phyloP scores from a whole-genome alignment of 208 protist genomes.

The Crithidia thermophila region DNA sequence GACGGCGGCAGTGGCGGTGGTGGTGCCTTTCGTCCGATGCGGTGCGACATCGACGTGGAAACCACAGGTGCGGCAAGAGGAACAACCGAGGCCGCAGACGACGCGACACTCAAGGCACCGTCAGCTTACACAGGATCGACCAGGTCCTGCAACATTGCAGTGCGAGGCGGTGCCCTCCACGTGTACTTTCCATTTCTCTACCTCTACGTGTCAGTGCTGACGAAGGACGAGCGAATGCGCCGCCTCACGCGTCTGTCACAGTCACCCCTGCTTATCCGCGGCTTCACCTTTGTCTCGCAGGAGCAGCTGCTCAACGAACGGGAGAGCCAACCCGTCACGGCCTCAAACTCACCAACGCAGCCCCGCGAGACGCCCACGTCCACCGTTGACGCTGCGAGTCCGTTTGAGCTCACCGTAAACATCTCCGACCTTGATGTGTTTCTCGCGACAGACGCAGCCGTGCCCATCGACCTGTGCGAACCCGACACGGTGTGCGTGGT shows the following conservation, averaged over 20 bases:
- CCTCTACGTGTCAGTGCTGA: conserved; percentile 1
- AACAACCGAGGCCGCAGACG: background rate
- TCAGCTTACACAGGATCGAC: background rate
- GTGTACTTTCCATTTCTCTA: conserved; percentile 33
- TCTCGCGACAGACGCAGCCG: conserved; percentile 23
- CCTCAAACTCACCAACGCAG: background rate
- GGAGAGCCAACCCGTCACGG: background rate
- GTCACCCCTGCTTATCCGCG: conserved; percentile 21
- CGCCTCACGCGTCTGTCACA: conserved; percentile 12
- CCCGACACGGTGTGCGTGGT: conserved; percentile 10
- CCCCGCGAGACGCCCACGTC: background rate
- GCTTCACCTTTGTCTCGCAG: conserved; percentile 5
- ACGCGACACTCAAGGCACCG: background rate
- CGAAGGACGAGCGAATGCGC: conserved; percentile 11
- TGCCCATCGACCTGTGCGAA: conserved; percentile 27
- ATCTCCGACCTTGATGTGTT: conserved; percentile 21
- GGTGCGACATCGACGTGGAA: conserved; percentile 4
- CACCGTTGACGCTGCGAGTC: background rate
- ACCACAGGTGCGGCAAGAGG: background rate
- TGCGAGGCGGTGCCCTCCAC: conserved; percentile 25
- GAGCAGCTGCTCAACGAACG: background rate
- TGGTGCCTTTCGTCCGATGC: conserved; percentile 3
- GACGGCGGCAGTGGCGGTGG: background rate
- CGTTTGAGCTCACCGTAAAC: conserved; percentile 4
- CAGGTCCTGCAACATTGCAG: conserved; percentile 3